Percentiles rank a stretch among this genome's conserved stretches.
These are phyloP conservation scores for Phyllosticta citrichinensis DNA, from an alignment of 2,329 filamentous ascomycete species.

Conservation along the genomic window DNA sequence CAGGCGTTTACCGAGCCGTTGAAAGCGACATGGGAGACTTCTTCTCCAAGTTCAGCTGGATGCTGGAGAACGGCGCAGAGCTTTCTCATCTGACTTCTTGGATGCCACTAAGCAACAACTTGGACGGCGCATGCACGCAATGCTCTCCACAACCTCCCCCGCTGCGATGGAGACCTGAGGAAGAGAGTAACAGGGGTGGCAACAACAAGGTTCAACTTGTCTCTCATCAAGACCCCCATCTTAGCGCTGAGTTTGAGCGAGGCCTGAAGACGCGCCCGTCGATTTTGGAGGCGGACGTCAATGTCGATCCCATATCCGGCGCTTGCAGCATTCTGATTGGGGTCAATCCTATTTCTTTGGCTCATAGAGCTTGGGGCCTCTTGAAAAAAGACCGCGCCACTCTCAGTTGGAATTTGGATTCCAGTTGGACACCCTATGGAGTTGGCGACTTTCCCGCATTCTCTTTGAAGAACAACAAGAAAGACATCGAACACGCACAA, in stretches of 20 bases:
- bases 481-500: slow-evolving; percentile 16
- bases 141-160: slow-evolving; percentile 20
- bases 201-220: neutral
- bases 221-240: slow-evolving; percentile 29
- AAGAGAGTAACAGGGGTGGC: neutral
- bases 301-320: neutral
- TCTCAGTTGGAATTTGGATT: slow-evolving; percentile 36
- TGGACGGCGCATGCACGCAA: slow-evolving; percentile 10
- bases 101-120: slow-evolving; percentile 7
- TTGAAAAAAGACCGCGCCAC: slow-evolving; percentile 17
- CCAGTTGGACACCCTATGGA: neutral
- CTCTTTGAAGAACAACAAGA: slow-evolving; percentile 33
- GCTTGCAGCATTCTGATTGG: slow-evolving; percentile 31
- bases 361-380: slow-evolving; percentile 31
- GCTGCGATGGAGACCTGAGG: slow-evolving; percentile 20
- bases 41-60: slow-evolving; percentile 17
- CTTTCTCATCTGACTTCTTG: slow-evolving; percentile 17
- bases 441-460: slow-evolving; percentile 31
- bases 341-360: slow-evolving; percentile 32
- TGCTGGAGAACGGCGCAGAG: slow-evolving; percentile 14
- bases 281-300: slow-evolving; percentile 16
- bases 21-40: neutral
- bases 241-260: slow-evolving; percentile 42
- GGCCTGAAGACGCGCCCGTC: slow-evolving; percentile 38
- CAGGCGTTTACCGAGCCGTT: neutral